phyloP scores from a whole-genome alignment of 2,329 filamentous ascomycete species.

The Trichothecium roseum region DNA sequence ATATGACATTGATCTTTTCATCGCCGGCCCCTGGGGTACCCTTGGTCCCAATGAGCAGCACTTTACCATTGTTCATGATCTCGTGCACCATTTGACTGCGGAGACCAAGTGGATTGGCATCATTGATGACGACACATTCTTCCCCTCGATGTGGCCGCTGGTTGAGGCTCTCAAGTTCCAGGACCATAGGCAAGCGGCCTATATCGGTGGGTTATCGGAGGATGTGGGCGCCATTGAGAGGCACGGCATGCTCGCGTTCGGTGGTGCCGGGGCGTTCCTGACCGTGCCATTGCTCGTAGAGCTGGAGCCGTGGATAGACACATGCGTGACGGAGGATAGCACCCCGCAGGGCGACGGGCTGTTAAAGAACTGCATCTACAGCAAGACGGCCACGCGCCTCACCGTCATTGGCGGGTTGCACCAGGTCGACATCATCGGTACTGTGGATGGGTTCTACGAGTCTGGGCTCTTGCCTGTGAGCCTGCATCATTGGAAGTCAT shows the following conservation, averaged over 20 bases:
- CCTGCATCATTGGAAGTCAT: slow-evolving; percentile 54
- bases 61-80: slow-evolving; percentile 42
- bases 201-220: slow-evolving; percentile 49
- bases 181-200: slow-evolving; percentile 37
- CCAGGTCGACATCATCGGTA: slow-evolving; percentile 45
- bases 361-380: slow-evolving; percentile 46
- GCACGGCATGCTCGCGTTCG: slow-evolving; percentile 50
- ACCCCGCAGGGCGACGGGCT: slow-evolving; percentile 40
- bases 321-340: slow-evolving; percentile 32
- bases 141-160: slow-evolving; percentile 41
- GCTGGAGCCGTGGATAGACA: slow-evolving; percentile 34
- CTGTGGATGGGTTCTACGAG: slow-evolving; percentile 51
- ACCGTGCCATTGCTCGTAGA: slow-evolving; percentile 39
- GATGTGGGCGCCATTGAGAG: slow-evolving; percentile 37
- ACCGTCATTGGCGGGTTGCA: slow-evolving; percentile 43
- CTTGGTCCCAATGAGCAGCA: slow-evolving; percentile 42
- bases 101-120: slow-evolving; percentile 44
- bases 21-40: slow-evolving; percentile 21
- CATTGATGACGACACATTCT: slow-evolving; percentile 56
- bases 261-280: slow-evolving; percentile 50
- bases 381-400: slow-evolving; percentile 41
- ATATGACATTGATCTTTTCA: slow-evolving; percentile 21
- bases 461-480: slow-evolving; percentile 42
- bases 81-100: slow-evolving; percentile 31
- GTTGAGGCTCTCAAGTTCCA: slow-evolving; percentile 33